Evolutionary conservation across 2,329 filamentous ascomycete genomes (phyloP).

Genomic region (Pseudopyrenochaeta lycopersici): DNA sequence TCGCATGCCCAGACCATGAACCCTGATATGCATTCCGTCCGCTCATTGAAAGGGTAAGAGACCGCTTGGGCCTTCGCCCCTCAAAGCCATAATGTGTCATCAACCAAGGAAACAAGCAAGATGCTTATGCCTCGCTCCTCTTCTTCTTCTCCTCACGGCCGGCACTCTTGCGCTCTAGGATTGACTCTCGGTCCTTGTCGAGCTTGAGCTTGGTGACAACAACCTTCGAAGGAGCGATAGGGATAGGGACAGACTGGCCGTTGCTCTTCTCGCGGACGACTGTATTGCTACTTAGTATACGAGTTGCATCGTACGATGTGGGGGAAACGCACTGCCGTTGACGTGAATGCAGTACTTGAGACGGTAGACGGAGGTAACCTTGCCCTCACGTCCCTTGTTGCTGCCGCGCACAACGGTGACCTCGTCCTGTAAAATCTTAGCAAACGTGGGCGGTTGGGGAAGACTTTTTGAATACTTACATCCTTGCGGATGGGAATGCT

Average conservation of each 20-base stretch:
- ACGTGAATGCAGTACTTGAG: constrained; percentile 94
- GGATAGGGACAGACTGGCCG: constrained; percentile 93
- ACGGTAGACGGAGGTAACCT: constrained; percentile 87
- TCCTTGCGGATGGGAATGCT: constrained; percentile 95
- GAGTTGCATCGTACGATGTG: neutral
- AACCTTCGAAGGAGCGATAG: constrained; percentile 95
- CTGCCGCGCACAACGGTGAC: constrained; percentile 89
- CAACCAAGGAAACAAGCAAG: constrained; percentile 40
- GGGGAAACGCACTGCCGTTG: constrained; percentile 69
- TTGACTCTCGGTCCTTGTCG: constrained; percentile 91
- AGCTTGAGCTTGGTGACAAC: constrained; percentile 99
- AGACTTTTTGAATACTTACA: constrained; percentile 51
- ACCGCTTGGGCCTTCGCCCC: constrained; percentile 42
- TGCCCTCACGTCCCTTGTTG: constrained; percentile 98
- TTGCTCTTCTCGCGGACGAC: constrained; percentile 97
- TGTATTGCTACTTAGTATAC: constrained; percentile 33
- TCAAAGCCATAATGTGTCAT: constrained; percentile 51
- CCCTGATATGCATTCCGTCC: constrained; percentile 51
- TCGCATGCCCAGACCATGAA: constrained; percentile 46
- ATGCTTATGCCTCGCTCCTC: constrained; percentile 65
- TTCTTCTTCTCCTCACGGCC: constrained; percentile 81
- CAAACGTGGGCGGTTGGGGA: constrained; percentile 20
- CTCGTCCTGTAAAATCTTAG: constrained; percentile 66
- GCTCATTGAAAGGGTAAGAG: constrained; percentile 44
- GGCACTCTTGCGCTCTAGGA: constrained; percentile 83